phyloP scores from a whole-genome alignment of 768 basidiomycete genomes.

The Coprinopsis sp. region DNA sequence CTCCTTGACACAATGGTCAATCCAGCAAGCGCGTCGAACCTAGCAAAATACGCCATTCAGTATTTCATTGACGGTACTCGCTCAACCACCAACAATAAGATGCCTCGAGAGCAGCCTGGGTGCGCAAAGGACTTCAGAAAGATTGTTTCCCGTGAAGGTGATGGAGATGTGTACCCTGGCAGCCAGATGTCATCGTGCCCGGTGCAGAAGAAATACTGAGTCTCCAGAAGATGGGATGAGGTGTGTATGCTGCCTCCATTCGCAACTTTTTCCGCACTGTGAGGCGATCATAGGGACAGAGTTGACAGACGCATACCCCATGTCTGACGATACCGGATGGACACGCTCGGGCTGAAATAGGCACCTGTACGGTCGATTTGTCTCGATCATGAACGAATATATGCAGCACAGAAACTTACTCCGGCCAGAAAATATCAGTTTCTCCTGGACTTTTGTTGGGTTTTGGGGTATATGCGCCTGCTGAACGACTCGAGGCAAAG shows the following conservation, averaged over 20 bases:
- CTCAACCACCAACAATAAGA: neutral
- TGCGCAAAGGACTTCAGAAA: neutral
- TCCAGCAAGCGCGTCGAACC: neutral
- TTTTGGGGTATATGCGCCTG: neutral
- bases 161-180: neutral
- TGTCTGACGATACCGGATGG: neutral
- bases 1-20: neutral
- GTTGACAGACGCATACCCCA: no score
- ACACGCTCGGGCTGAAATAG: slow-evolving; percentile 2
- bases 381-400: neutral
- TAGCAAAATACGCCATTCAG: neutral
- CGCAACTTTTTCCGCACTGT: no score
- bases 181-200: neutral
- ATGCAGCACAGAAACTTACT: neutral
- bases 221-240: neutral
- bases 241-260: neutral
- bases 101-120: neutral
- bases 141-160: neutral
- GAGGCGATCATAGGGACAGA: no score
- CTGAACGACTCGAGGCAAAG: no score
- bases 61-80: neutral
- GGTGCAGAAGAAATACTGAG: slow-evolving; percentile 2
- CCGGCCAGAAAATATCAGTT: neutral
- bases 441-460: neutral
- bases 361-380: neutral